Conservation (phyloP, 768 basidiomycete genomes). For the Naganishia kalamii region DNA sequence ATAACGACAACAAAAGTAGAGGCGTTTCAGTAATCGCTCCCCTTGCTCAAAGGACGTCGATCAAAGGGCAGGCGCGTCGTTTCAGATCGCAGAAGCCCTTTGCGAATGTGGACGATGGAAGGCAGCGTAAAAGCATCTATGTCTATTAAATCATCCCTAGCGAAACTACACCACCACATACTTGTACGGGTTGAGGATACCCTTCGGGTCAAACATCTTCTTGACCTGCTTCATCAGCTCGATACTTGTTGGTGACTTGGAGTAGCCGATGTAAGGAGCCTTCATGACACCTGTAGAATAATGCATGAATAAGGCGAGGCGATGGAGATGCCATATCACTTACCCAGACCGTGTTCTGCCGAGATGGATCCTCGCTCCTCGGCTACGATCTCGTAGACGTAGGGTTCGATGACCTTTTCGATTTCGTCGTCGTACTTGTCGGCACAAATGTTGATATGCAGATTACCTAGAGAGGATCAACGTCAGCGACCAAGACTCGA, state of each 20-base stretch:
- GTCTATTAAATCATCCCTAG: background rate
- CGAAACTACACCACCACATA: slow-evolving; percentile 26
- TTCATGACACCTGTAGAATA: slow-evolving; percentile 67
- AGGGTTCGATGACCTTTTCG: slow-evolving; percentile 83
- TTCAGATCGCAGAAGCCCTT: no score
- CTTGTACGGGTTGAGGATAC: slow-evolving; percentile 76
- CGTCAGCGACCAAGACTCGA: background rate
- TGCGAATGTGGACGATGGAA: no score
- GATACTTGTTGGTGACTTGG: slow-evolving; percentile 71
- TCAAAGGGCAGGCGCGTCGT: no score
- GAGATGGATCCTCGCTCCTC: slow-evolving; percentile 78
- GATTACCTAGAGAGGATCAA: slow-evolving; percentile 58
- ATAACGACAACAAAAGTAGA: background rate
- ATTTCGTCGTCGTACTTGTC: slow-evolving; percentile 74
- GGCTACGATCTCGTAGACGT: slow-evolving; percentile 81
- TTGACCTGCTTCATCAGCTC: slow-evolving; percentile 88
- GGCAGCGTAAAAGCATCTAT: background rate
- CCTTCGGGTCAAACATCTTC: slow-evolving; percentile 74
- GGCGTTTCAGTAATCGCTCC: no score
- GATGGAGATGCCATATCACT: background rate
- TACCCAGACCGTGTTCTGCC: slow-evolving; percentile 86
- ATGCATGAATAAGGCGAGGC: background rate
- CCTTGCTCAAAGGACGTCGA: no score
- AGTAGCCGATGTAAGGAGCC: slow-evolving; percentile 78
- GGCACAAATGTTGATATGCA: slow-evolving; percentile 87